Conservation (phyloP, 2,329 filamentous ascomycete genomes). For the Coleophoma cylindrospora region DNA sequence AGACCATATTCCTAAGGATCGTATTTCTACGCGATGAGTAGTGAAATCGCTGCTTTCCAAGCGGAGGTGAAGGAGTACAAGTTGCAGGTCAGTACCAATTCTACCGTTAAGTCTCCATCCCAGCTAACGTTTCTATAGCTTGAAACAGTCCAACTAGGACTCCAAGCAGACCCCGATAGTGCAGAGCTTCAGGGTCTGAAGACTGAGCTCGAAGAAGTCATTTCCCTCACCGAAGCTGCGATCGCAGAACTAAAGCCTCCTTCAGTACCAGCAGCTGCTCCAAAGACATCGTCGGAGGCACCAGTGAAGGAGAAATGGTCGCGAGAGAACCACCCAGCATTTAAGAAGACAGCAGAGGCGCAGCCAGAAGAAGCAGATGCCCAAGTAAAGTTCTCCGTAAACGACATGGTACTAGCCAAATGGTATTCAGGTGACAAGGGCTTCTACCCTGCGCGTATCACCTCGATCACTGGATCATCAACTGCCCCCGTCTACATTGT, state of each 20-base stretch:
- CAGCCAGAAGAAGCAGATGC: conserved; percentile 44
- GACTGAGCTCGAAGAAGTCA: conserved; percentile 75
- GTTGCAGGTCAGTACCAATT: conserved; percentile 40
- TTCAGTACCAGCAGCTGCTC: conserved; percentile 32
- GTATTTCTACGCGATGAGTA: conserved; percentile 14
- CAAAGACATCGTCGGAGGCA: conserved; percentile 39
- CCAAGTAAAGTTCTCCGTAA: conserved; percentile 68
- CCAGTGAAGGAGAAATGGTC: conserved; percentile 70
- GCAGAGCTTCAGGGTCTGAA: conserved; percentile 72
- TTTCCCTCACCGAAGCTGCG: conserved; percentile 72
- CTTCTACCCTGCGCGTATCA: conserved; percentile 91
- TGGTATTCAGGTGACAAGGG: conserved; percentile 85
- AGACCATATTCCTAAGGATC: no score
- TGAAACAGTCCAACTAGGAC: conserved; percentile 69
- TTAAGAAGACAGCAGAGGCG: conserved; percentile 50
- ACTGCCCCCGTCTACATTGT: conserved; percentile 89
- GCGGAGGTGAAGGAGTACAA: conserved; percentile 53
- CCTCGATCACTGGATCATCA: conserved; percentile 88
- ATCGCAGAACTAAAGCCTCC: conserved; percentile 73
- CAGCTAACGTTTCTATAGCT: conserved; percentile 45
- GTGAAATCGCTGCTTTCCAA: conserved; percentile 27
- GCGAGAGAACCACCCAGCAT: conserved; percentile 74
- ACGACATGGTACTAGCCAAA: conserved; percentile 85
- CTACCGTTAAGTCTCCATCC: background rate
- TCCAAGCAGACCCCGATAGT: conserved; percentile 78